Conservation (phyloP, 495 filamentous ascomycete species). For the Neurospora intermedia region DNA sequence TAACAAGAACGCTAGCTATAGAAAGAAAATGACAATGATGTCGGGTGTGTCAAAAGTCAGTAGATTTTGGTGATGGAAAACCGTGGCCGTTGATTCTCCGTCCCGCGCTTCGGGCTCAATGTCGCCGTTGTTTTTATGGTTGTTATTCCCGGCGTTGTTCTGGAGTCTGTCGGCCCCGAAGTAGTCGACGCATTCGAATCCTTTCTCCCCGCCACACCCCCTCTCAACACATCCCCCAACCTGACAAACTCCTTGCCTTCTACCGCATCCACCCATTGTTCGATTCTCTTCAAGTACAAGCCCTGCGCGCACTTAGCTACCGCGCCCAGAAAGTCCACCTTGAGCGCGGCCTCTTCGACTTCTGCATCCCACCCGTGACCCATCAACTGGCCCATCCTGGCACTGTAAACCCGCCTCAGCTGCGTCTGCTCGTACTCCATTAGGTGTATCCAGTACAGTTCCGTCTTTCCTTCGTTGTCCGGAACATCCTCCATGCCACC, state of each 20-base stretch:
- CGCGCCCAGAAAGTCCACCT: conserved; percentile 16
- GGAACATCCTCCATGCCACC: conserved; percentile 6
- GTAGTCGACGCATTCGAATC: conserved; percentile 1
- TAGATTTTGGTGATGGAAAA: background rate
- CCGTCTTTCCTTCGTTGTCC: conserved; percentile 26
- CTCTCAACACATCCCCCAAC: conserved; percentile 17
- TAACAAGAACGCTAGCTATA: background rate
- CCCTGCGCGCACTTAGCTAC: conserved; percentile 13
- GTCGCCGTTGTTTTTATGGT: background rate
- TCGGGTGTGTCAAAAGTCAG: background rate
- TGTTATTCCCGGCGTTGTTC: background rate
- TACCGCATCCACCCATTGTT: conserved; percentile 20
- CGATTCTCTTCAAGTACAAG: conserved; percentile 17
- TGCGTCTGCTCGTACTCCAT: conserved; percentile 30
- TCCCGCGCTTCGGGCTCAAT: background rate
- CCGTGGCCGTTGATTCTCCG: background rate
- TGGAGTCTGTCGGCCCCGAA: background rate
- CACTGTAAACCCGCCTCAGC: conserved; percentile 20
- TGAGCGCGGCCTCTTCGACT: conserved; percentile 13
- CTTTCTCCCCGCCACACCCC: conserved; percentile 2
- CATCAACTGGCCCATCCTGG: conserved; percentile 14
- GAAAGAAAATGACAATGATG: background rate
- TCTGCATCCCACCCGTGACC: conserved; percentile 14
- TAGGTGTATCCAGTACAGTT: conserved; percentile 25
- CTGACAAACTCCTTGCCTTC: conserved; percentile 16